Conservation (phyloP, 331 rosid genomes). For the Malus hybrid region DNA sequence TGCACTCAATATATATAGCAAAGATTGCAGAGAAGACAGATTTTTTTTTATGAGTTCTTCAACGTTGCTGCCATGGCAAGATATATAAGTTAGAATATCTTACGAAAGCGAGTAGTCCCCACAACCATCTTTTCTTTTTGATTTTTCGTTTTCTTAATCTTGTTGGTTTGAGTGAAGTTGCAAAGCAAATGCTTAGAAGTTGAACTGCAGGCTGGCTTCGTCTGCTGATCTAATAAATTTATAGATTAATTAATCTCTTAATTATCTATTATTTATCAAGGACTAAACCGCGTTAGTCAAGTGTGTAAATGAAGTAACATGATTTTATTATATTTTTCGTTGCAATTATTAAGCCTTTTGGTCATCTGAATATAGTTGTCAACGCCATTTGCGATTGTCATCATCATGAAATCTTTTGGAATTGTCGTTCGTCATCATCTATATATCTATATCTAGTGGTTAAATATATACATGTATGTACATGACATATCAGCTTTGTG, state of each 20-base stretch:
- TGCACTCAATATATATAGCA: constrained; percentile 17
- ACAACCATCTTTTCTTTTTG: neutral
- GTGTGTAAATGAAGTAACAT: neutral
- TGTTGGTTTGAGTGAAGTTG: constrained; percentile 31
- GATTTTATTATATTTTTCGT: neutral
- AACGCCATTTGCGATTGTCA: neutral
- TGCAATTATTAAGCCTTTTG: neutral
- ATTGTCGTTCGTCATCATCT: neutral
- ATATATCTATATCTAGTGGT: no score
- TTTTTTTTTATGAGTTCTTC: neutral
- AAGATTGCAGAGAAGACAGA: neutral
- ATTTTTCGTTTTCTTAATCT: constrained; percentile 10
- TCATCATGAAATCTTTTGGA: neutral
- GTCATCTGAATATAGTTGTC: neutral
- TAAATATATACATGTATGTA: neutral
- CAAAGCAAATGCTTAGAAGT: constrained; percentile 34
- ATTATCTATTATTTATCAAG: neutral
- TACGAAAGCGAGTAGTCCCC: constrained; percentile 20
- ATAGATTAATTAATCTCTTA: neutral
- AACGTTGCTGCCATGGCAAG: neutral
- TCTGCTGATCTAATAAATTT: neutral
- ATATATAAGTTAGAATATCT: constrained; percentile 20
- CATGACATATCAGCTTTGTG: neutral
- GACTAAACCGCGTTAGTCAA: neutral
- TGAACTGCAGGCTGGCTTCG: neutral